Base-by-base conservation (phyloP, 495 filamentous ascomycete genomes). In the Recurvomyces mirabilis region DNA sequence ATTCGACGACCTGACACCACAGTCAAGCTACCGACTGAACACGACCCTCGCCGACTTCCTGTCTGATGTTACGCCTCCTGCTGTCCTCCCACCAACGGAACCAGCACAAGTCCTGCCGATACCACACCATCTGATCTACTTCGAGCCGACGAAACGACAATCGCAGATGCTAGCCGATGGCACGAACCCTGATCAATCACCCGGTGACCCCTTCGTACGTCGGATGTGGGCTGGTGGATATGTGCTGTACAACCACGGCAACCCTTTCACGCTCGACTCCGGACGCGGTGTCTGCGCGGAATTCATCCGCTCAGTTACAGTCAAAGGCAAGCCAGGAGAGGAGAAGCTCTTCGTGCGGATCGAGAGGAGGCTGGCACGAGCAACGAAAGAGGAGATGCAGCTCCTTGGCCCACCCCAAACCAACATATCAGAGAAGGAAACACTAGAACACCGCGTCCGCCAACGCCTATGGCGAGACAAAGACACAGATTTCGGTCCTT, bases 1-100 rank as follows among this genome's bases (percentile, higher is more conserved):
- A 31, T 66, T 69, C 51, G 84, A 91, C 57, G 72, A 77, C 53
- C 67, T 87, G 56, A 67, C 71, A 30, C 74, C 80, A 1, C 72
- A 69, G 22, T 70, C 68, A 3, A 82, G 79, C 0, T 68, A 81
- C 59, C 74, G 84, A 3, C 68, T 91, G 30, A 66, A 68, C 49
- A 64, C 74, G 25, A 72, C 78, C 17, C 73, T 93, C 13, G 54
- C 58, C 14, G 75, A 78, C 49, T 69, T 80, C 52, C 63, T 89
- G 9, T 64, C 63, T 41, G 41, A 38, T 25, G 12, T 24, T 17
- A 43, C 23, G 4, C 41, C 38, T 30, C 46, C 39, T 17, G 11
- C 39, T 17, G 31, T 47, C 64, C 67, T 30, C 61, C 43, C 50
- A 26, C 15, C 52, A 50, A 15, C 65, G 64, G 23, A 53, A 55